These are phyloP conservation scores for Suaeda aralocaspica DNA, from an alignment of 148 eudicot species.

Conservation along the genomic window DNA sequence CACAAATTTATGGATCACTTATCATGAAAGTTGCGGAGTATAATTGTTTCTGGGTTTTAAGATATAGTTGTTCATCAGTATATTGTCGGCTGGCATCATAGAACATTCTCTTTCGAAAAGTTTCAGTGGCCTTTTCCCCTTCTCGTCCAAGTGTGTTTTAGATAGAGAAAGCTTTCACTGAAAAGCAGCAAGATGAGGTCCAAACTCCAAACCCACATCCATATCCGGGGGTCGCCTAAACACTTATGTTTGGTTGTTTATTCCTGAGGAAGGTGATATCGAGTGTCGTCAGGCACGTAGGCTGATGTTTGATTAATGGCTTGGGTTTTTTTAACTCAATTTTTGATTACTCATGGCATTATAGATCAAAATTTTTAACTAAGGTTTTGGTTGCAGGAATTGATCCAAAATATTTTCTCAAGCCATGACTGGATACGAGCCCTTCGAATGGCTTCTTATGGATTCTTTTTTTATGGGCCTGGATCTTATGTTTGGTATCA, in stretches of 20 bases:
- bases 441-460: constrained; percentile 87
- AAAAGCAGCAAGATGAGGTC: background rate
- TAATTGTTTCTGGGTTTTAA: background rate
- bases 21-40: background rate
- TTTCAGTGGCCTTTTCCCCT: background rate
- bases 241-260: background rate
- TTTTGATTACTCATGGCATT: background rate
- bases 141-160: background rate
- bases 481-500: constrained; percentile 93
- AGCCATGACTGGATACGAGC: constrained; percentile 84
- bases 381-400: constrained; percentile 40
- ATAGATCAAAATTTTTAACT: background rate
- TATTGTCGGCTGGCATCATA: background rate
- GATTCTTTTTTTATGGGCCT: constrained; percentile 85
- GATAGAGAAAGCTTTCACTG: background rate
- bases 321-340: too few species aligned
- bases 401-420: constrained; percentile 38
- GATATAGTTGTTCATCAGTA: background rate
- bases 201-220: background rate
- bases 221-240: background rate
- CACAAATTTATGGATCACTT: too few species aligned
- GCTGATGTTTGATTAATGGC: background rate
- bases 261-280: background rate
- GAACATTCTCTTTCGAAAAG: too few species aligned
- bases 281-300: background rate